A percentile compares a stretch with the other conserved stretches of the same genome.
Conservation (phyloP, 164 flowering plant genomes). For the Echeveria elegans region DNA sequence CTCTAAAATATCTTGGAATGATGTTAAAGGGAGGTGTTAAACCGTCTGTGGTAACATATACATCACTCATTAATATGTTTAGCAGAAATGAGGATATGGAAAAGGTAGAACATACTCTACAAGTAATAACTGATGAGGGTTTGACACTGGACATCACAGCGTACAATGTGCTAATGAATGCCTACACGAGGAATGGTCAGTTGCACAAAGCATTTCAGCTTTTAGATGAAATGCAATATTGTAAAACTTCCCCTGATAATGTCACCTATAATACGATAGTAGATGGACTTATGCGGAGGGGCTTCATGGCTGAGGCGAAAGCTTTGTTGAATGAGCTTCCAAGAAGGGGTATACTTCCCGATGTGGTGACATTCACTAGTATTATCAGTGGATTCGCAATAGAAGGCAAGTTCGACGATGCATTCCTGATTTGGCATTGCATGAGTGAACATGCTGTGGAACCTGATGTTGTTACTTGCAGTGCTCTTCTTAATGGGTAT, state of each 20-base stretch:
- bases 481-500: conserved; percentile 42
- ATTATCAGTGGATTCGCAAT: conserved; percentile 23
- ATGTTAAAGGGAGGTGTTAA: conserved; percentile 38
- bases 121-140: conserved; percentile 23
- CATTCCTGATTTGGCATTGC: conserved; percentile 33
- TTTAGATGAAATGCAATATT: conserved; percentile 24
- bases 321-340: conserved; percentile 33
- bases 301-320: conserved; percentile 28
- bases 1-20: conserved; percentile 27
- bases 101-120: conserved; percentile 29
- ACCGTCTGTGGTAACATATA: conserved; percentile 34
- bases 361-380: conserved; percentile 31
- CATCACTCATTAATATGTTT: conserved; percentile 24
- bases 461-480: conserved; percentile 47
- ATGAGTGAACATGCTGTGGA: conserved; percentile 30
- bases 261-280: conserved; percentile 37
- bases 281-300: conserved; percentile 29
- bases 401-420: conserved; percentile 33
- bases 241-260: conserved; percentile 26
- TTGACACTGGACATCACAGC: conserved; percentile 29
- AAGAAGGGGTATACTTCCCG: conserved; percentile 30
- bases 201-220: conserved; percentile 34
- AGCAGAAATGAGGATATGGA: conserved; percentile 29
- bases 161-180: conserved; percentile 37
- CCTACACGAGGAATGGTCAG: conserved; percentile 27